Percentiles rank a stretch among this genome's conserved stretches.
phyloP scores from a whole-genome alignment of 139 green algal species.

The Chlorella sp. region DNA sequence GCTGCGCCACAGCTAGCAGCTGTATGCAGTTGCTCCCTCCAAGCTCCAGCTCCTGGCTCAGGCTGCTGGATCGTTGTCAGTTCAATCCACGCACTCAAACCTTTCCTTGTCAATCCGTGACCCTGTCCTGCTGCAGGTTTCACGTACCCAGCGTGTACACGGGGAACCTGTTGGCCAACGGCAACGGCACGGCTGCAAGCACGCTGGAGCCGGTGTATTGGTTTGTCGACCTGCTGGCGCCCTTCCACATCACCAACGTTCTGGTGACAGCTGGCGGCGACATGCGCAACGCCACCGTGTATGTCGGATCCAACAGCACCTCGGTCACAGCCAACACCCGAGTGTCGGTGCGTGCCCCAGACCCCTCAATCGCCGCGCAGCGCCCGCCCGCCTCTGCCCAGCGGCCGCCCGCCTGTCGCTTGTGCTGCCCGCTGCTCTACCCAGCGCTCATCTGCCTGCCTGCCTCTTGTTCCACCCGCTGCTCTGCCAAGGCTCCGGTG shows the following conservation, averaged over 20 bases:
- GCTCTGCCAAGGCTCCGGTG: not conserved
- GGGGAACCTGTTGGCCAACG: not conserved
- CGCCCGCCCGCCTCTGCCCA: not conserved
- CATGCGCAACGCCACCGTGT: slow-evolving; percentile 34
- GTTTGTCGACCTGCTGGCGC: not conserved
- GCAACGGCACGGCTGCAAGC: not conserved
- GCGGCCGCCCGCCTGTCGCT: too few relatives aligned
- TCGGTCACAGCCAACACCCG: slow-evolving; percentile 28
- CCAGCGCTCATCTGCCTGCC: too few relatives aligned
- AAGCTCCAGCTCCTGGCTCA: too few relatives aligned
- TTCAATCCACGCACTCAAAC: not conserved
- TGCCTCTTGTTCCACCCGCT: not conserved
- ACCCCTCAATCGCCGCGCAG: not conserved
- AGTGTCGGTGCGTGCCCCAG: slow-evolving; percentile 1
- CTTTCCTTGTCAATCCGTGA: too few relatives aligned
- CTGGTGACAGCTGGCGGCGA: slow-evolving; percentile 24
- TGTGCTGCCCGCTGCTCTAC: not conserved
- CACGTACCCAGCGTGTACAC: slow-evolving; percentile 4
- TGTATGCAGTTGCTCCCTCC: too few relatives aligned
- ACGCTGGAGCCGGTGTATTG: slow-evolving; percentile 43
- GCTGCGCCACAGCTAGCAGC: too few relatives aligned
- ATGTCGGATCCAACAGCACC: slow-evolving; percentile 31
- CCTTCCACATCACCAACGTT: slow-evolving; percentile 18
- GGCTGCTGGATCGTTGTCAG: too few relatives aligned
- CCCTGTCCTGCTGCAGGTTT: not conserved